A percentile compares a stretch with the other conserved stretches of the same genome.
These are phyloP conservation scores for Umbelopsis ramanniana DNA, from an alignment of 192 early-diverging fungal genomes.

Conservation along the genomic window DNA sequence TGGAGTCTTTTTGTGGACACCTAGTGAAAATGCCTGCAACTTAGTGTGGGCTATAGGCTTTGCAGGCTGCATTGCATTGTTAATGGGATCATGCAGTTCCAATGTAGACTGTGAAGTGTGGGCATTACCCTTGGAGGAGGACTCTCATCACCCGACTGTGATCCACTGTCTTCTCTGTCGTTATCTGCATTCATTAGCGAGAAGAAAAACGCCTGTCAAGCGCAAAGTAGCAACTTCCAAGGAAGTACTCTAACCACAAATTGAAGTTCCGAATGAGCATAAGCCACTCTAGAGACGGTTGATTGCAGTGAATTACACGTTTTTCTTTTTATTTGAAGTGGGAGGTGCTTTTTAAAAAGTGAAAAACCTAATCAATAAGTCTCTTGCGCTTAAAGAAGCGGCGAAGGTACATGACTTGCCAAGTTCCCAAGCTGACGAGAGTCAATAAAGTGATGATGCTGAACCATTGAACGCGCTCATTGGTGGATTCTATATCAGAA, in stretches of 20 bases:
- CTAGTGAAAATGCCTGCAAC: slow-evolving; percentile 70
- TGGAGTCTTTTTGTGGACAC: slow-evolving; percentile 69
- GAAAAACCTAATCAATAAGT: slow-evolving; percentile 64
- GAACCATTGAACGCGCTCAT: slow-evolving; percentile 84
- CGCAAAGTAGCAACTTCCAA: not conserved
- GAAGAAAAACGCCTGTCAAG: not conserved
- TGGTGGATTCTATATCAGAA: slow-evolving; percentile 75
- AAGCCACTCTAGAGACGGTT: not conserved
- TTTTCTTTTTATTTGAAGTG: not conserved
- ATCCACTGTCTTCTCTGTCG: slow-evolving; percentile 6
- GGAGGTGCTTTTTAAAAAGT: not conserved
- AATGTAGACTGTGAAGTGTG: not conserved
- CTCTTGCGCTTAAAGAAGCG: slow-evolving; percentile 91
- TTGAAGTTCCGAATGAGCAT: not conserved
- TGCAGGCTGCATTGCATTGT: not conserved
- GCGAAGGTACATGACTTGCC: slow-evolving; percentile 87
- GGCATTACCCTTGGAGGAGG: slow-evolving; percentile 3
- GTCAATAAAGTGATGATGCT: slow-evolving; percentile 76
- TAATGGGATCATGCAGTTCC: not conserved
- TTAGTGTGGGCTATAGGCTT: slow-evolving; percentile 66
- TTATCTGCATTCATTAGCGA: not conserved
- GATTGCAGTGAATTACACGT: not conserved
- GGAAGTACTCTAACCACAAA: not conserved
- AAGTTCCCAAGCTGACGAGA: slow-evolving; percentile 68
- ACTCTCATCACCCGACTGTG: slow-evolving; percentile 6